Evolutionary conservation across 2,329 filamentous ascomycete genomes (phyloP), one percentile per base, ranked within the genome.

Genomic region (Eutypa lata): DNA sequence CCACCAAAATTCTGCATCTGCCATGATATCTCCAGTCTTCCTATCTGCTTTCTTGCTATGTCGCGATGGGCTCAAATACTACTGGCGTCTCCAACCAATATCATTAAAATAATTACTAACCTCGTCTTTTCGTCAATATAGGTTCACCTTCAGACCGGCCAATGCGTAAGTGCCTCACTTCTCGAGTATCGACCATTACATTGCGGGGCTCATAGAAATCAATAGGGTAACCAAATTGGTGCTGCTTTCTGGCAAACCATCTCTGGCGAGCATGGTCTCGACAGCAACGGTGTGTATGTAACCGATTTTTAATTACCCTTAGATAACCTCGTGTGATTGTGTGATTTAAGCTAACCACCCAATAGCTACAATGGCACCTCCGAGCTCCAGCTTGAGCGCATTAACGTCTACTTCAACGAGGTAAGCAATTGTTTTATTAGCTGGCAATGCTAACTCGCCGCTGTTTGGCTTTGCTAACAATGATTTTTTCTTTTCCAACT

Each of bases 111-210:
- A 4, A 35, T 37, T 51, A 77, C 86, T 89, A 79, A 87, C 83
- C 71, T 59, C 62, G 53, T 62, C 56, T 60, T 72, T 70, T 76
- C 75, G 69, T 70, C 63, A 62, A 61, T 70, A 82, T 73, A 97
- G 93, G 93, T 97, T 80, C 94, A 99, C 81, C 91, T 99, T 70
- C 94, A 99, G 83, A 99, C 94, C 84, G 94, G 94, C 78, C 94
- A 99, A 87, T 97, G 94, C 83, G 93, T 97, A 86, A 80, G 87
- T 63, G 53, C 68, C 63, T 60, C 52, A 48, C 49, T 55, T 57
- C 46, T 46, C 49, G 35, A 31, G 48, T 54, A n/a, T 38, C 35
- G 35, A 38, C 35, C 35, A 40, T 22, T 49, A 57, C 47, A 53
- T 54, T 48, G 51, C 53, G 51, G 56, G 50, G 53, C 60, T 60